Evolutionary conservation across 177 flowering plant species (phyloP).

Genomic region (Telopea speciosissima): DNA sequence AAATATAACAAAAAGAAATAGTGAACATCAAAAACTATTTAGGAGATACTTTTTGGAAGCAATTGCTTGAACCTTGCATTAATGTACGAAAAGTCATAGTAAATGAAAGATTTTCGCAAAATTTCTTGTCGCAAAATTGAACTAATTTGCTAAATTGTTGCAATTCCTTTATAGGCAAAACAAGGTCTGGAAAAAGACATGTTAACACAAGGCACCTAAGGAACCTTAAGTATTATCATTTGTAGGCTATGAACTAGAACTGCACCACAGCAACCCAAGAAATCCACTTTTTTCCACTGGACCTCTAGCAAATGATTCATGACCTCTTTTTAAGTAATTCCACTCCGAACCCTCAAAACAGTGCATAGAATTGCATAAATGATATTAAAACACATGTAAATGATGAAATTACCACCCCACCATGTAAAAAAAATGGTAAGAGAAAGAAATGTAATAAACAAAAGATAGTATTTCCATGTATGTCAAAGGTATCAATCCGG

Average conservation of each 20-base stretch:
- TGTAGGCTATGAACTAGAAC: constrained; percentile 83
- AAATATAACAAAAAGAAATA: constrained; percentile 9
- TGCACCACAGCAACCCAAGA: constrained; percentile 88
- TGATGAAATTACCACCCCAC: background rate
- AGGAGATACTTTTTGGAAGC: background rate
- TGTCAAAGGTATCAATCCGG: no score
- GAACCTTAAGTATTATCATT: constrained; percentile 88
- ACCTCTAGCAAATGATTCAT: constrained; percentile 89
- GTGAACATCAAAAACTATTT: background rate
- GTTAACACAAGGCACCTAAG: no score
- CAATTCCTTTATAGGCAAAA: constrained; percentile 2
- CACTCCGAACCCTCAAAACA: constrained; percentile 98
- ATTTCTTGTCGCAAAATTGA: background rate
- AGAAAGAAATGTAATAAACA: no score
- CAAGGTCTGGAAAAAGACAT: constrained; percentile 9
- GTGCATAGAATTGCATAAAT: constrained; percentile 79
- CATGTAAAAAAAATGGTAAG: background rate
- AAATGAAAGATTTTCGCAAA: background rate
- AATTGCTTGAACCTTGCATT: background rate
- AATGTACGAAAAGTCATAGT: constrained; percentile 6
- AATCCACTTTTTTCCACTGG: constrained; percentile 85
- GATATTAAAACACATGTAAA: constrained; percentile 3
- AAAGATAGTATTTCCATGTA: no score
- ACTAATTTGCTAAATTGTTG: background rate
- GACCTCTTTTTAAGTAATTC: constrained; percentile 84